Evolutionary conservation across 1,284 basidiomycete genomes (phyloP).

Genomic region (Boletus semigastroideus): DNA sequence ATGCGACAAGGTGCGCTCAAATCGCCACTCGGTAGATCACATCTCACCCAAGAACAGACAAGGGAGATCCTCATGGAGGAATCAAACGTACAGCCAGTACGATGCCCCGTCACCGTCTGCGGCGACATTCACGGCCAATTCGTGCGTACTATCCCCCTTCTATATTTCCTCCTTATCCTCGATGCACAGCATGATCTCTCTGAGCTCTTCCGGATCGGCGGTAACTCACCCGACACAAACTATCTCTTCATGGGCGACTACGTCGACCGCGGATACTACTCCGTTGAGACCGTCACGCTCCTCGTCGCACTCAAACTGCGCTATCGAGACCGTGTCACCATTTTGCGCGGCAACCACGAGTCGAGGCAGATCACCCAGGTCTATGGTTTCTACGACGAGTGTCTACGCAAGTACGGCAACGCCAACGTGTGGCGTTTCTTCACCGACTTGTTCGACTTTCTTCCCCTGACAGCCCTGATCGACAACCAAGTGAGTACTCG

Average conservation of each 20-base stretch:
- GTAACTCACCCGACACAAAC: slow-evolving; percentile 99
- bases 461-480: slow-evolving; percentile 95
- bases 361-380: slow-evolving; percentile 99
- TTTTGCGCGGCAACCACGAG: slow-evolving; percentile 98
- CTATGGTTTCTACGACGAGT: slow-evolving; percentile 99
- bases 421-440: slow-evolving; percentile 99
- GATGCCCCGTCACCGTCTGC: slow-evolving; percentile 96
- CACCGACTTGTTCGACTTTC: slow-evolving; percentile 98
- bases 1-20: slow-evolving; percentile 89
- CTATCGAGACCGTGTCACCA: slow-evolving; percentile 98
- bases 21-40: slow-evolving; percentile 14
- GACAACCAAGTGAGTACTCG: slow-evolving; percentile 87
- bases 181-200: slow-evolving; percentile 89
- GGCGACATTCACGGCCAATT: slow-evolving; percentile 99
- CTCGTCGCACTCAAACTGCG: slow-evolving; percentile 97
- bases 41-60: slow-evolving; percentile 55
- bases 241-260: slow-evolving; percentile 99
- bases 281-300: slow-evolving; percentile 98
- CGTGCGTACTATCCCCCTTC: slow-evolving; percentile 58
- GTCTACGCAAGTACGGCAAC: slow-evolving; percentile 98
- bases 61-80: slow-evolving; percentile 98
- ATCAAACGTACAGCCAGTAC: slow-evolving; percentile 96
- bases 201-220: slow-evolving; percentile 98
- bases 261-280: slow-evolving; percentile 99
- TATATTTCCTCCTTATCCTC: slow-evolving; percentile 17